Evolutionary conservation across 176 grass and related monocot species (phyloP).

Genomic region (Paspalum vaginatum): DNA sequence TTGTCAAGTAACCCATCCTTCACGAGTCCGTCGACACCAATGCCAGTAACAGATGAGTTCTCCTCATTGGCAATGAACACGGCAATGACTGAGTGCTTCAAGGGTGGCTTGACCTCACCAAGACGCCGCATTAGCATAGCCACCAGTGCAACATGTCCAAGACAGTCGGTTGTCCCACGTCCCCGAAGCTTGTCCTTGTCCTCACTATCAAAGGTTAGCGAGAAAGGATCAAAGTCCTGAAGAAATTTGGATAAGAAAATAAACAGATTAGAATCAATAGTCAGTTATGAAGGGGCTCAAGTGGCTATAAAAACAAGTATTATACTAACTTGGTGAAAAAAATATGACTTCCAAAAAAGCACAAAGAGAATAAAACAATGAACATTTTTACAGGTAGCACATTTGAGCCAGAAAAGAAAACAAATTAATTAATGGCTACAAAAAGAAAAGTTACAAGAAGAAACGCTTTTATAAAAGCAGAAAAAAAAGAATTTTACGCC

Average conservation of each 20-base stretch:
- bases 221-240: slow-evolving; percentile 89
- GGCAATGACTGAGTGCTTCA: slow-evolving; percentile 78
- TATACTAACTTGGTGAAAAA: not conserved
- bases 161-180: slow-evolving; percentile 84
- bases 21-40: slow-evolving; percentile 79
- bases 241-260: not conserved
- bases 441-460: not conserved
- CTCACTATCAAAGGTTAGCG: slow-evolving; percentile 72
- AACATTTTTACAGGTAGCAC: slow-evolving; percentile 9
- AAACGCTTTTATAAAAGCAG: not conserved
- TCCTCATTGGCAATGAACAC: slow-evolving; percentile 97
- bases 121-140: slow-evolving; percentile 80
- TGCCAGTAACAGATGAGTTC: slow-evolving; percentile 72
- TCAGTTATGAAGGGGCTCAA: not conserved
- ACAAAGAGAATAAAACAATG: not conserved
- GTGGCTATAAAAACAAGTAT: slow-evolving; percentile 4
- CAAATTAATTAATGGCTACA: not conserved
- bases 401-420: not conserved
- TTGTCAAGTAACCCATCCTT: slow-evolving; percentile 84
- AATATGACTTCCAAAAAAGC: not conserved
- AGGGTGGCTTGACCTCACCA: slow-evolving; percentile 67
- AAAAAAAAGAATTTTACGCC: not conserved
- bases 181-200: slow-evolving; percentile 85
- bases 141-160: slow-evolving; percentile 93
- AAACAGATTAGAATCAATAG: slow-evolving; percentile 19